Percentiles rank a stretch among this genome's conserved stretches.
Conservation (phyloP, 1,284 basidiomycete genomes). For the Irpex lacteus region DNA sequence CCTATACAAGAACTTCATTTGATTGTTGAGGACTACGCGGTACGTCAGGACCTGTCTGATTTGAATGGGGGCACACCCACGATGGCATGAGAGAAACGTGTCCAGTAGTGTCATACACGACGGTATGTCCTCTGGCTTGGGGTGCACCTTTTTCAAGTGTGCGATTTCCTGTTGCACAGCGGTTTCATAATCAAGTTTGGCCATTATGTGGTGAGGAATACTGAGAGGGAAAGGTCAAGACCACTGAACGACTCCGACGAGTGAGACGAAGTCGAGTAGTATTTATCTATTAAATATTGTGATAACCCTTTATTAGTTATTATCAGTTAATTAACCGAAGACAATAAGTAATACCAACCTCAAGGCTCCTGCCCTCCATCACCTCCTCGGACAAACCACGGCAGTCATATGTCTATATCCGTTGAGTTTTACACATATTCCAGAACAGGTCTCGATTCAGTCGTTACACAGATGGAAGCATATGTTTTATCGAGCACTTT, state of each 20-base stretch:
- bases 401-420: background rate
- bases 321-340: background rate
- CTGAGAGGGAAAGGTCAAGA: no score
- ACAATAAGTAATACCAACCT: background rate
- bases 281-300: background rate
- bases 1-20: conserved; percentile 85
- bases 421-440: no score
- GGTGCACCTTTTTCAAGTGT: conserved; percentile 61
- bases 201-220: conserved; percentile 7
- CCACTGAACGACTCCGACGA: background rate
- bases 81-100: conserved; percentile 74
- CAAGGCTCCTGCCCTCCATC: background rate
- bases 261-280: background rate
- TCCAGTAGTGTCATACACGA: conserved; percentile 79
- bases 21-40: conserved; percentile 69
- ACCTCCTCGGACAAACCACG: background rate
- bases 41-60: background rate
- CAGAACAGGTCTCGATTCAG: background rate
- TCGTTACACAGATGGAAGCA: background rate
- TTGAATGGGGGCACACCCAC: conserved; percentile 37
- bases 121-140: conserved; percentile 77
- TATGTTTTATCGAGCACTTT: no score
- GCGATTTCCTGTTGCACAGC: conserved; percentile 64
- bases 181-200: conserved; percentile 38
- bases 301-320: background rate